Evolutionary conservation across 2,329 filamentous ascomycete species (phyloP).

Genomic region (Epichloe uncinata): DNA sequence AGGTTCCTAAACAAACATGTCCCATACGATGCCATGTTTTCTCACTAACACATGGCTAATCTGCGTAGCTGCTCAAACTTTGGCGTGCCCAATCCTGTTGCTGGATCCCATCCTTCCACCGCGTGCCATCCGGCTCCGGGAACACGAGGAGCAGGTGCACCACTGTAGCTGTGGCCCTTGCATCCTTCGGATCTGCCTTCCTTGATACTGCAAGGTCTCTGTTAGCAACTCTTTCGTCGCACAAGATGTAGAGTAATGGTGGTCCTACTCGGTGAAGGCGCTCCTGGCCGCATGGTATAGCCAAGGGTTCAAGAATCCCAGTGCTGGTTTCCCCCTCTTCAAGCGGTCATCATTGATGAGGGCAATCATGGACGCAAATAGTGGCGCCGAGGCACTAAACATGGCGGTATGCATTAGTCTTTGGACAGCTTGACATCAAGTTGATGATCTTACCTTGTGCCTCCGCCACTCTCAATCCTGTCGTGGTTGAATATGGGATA

Average conservation of each 20-base stretch:
- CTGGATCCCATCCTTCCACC: conserved; percentile 22
- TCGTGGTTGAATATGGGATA: conserved; percentile 22
- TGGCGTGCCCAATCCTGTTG: conserved; percentile 32
- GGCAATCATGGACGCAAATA: conserved; percentile 48
- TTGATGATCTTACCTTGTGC: conserved; percentile 18
- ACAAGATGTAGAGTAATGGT: background rate
- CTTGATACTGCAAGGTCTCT: conserved; percentile 18
- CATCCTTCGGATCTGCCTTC: conserved; percentile 21
- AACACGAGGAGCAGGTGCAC: conserved; percentile 11
- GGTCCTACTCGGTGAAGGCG: conserved; percentile 23
- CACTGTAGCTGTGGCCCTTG: conserved; percentile 13
- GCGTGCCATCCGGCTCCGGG: conserved; percentile 6
- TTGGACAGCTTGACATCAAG: background rate
- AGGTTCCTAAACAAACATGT: too few relatives aligned
- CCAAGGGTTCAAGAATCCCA: conserved; percentile 52
- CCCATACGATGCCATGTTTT: background rate
- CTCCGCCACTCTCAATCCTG: conserved; percentile 13
- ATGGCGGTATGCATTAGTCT: background rate
- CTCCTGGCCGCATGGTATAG: conserved; percentile 29
- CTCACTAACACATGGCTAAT: conserved; percentile 5
- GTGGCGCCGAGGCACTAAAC: conserved; percentile 42
- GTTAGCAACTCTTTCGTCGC: conserved; percentile 1
- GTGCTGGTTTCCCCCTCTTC: conserved; percentile 32
- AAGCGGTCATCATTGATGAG: conserved; percentile 52
- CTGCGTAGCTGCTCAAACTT: conserved; percentile 23